These are phyloP conservation scores for Rhodomyrtus tomentosa DNA, from an alignment of 345 rosid genomes.

Conservation along the genomic window DNA sequence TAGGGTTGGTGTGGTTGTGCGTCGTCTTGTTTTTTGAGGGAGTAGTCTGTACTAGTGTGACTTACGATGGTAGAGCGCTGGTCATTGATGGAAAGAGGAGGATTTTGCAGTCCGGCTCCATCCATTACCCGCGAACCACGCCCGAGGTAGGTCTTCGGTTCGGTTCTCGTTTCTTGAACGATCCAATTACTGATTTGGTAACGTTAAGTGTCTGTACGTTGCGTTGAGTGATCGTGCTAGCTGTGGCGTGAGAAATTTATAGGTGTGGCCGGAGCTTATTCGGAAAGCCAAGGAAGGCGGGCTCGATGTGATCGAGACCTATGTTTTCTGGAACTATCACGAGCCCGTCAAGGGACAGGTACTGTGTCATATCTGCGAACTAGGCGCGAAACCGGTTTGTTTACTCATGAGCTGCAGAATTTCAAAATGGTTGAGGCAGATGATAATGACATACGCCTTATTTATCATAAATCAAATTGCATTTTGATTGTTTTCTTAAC, in stretches of 20 bases:
- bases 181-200: not conserved
- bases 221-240: not conserved
- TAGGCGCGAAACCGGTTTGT: not conserved
- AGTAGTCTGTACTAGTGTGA: constrained; percentile 17
- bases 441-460: not conserved
- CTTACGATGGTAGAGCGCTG: constrained; percentile 48
- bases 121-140: constrained; percentile 47
- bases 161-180: not conserved
- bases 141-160: constrained; percentile 30
- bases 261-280: constrained; percentile 60
- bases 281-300: constrained; percentile 57
- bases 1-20: not conserved
- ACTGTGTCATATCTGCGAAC: not conserved
- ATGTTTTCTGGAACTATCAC: constrained; percentile 60
- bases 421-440: not conserved
- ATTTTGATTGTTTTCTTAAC: not conserved
- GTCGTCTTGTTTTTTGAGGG: constrained; percentile 7
- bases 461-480: not conserved
- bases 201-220: not conserved
- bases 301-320: constrained; percentile 52
- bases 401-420: not conserved
- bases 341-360: constrained; percentile 61
- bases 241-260: not conserved
- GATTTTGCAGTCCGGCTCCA: constrained; percentile 53
- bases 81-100: constrained; percentile 53